phyloP scores from a whole-genome alignment of 768 basidiomycete genomes.

The Tricholomella constricta region DNA sequence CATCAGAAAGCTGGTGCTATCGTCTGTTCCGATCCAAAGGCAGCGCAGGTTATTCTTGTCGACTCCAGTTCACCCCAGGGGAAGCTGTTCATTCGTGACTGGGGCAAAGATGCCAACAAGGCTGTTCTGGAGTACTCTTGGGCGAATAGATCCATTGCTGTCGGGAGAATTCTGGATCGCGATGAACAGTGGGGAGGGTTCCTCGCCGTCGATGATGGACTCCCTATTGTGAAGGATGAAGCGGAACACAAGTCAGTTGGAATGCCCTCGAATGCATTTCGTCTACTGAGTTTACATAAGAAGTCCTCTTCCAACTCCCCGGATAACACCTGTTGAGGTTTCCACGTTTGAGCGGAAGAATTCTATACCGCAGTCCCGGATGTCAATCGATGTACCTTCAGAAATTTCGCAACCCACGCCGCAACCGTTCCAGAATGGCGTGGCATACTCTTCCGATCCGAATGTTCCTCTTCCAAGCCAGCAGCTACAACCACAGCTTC shows the following conservation, averaged over 20 bases:
- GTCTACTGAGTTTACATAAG: slow-evolving; percentile 34
- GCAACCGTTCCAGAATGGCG: background rate
- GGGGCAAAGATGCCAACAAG: slow-evolving; percentile 53
- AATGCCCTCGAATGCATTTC: slow-evolving; percentile 1
- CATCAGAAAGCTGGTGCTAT: slow-evolving; percentile 56
- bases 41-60: slow-evolving; percentile 61
- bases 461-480: background rate
- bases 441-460: background rate
- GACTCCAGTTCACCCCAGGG: slow-evolving; percentile 55
- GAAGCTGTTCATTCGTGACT: slow-evolving; percentile 57
- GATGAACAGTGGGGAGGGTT: slow-evolving; percentile 57
- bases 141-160: slow-evolving; percentile 48
- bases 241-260: slow-evolving; percentile 48
- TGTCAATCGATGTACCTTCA: background rate
- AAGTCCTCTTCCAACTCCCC: slow-evolving; percentile 64
- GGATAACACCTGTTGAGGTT: slow-evolving; percentile 51
- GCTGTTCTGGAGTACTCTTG: slow-evolving; percentile 56
- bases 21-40: slow-evolving; percentile 50
- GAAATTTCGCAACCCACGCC: background rate
- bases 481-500: background rate
- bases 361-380: background rate
- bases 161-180: slow-evolving; percentile 45
- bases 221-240: slow-evolving; percentile 37
- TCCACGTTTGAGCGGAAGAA: background rate
- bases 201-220: slow-evolving; percentile 41